These are phyloP conservation scores for Stachybotrys chlorohalonatus DNA, from an alignment of 2,329 filamentous ascomycete species.

Conservation along the genomic window DNA sequence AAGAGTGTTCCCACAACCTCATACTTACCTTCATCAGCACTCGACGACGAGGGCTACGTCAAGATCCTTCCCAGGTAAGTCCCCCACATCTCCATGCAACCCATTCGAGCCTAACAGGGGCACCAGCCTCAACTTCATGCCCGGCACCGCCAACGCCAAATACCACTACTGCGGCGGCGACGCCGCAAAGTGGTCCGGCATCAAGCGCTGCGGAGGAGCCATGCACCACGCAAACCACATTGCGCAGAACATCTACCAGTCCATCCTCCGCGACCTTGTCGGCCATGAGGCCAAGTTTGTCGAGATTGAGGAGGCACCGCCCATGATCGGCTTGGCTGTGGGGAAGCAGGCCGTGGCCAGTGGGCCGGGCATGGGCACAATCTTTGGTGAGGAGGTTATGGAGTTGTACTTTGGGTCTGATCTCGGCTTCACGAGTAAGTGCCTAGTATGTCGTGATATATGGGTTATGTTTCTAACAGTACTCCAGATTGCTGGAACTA, in stretches of 20 bases:
- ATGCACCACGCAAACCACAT: slow-evolving; percentile 64
- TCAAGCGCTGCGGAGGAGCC: slow-evolving; percentile 69
- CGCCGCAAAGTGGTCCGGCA: slow-evolving; percentile 61
- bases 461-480: slow-evolving; percentile 6
- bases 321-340: slow-evolving; percentile 63
- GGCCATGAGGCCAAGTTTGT: slow-evolving; percentile 34
- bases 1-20: slow-evolving; percentile 51
- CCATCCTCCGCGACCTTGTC: slow-evolving; percentile 37
- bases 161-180: slow-evolving; percentile 65
- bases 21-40: slow-evolving; percentile 48
- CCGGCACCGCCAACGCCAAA: slow-evolving; percentile 43
- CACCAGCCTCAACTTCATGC: slow-evolving; percentile 43
- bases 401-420: slow-evolving; percentile 59
- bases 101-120: not conserved
- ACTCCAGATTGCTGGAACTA: slow-evolving; percentile 46
- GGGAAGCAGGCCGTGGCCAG: slow-evolving; percentile 62
- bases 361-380: slow-evolving; percentile 45
- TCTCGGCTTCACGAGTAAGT: slow-evolving; percentile 54
- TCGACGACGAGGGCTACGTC: slow-evolving; percentile 59
- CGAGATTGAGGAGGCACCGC: slow-evolving; percentile 43
- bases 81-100: not conserved
- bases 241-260: slow-evolving; percentile 58
- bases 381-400: slow-evolving; percentile 53
- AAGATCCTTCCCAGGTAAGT: slow-evolving; percentile 48
- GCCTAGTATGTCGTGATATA: not conserved